Evolutionary conservation across 805 yeast genomes (phyloP), one percentile per base, ranked within the genome.

Genomic region (Kazachstania kunashirensis): DNA sequence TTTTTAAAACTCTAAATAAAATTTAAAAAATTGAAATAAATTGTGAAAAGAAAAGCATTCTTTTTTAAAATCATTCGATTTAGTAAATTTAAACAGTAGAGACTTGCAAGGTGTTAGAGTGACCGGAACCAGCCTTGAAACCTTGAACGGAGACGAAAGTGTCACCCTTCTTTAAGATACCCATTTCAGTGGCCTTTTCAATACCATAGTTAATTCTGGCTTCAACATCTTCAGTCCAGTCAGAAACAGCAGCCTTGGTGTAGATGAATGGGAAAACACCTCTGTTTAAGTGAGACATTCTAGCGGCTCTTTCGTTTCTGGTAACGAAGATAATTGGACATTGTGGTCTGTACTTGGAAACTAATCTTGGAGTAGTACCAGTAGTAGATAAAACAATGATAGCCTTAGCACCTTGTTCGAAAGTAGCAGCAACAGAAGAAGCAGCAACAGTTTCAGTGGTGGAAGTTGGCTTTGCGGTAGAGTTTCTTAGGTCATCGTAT

Each of bases 321-420:
- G 98, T 92, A 51, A 92, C 92, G 95, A 89, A 85, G 68, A 92
- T 77, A 63, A 89, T 84, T 60, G 98, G 98, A 63, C 89, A 83
- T 65, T 81, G 75, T 59, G 98, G 98, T 75, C 95, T 84, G 76
- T 86, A 92, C 75, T 92, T 92, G 57, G 98, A 83, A 50, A 86
- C 81, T 61, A 89, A 77, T 75, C 97, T 86, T 40, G 96, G 92
- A 48, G 97, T 84, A 53, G 77, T 73, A 67, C 97, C 98, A 40
- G 95, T 75, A 53, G 96, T 89, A 41, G 96, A 86, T 60, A 92
- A 74, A 50, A 88, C 96, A 60, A 92, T 81, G 63, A 92, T 88
- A 52, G 97, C 98, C 74, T 84, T 84, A 53, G 97, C 96, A 55
- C 76, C 72, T 68, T 86, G 96, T 73, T 92, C 98, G 67, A 83